A percentile compares a stretch with the other conserved stretches of the same genome.
These are phyloP conservation scores for Heliophila coronopifolia DNA, from an alignment of 441 rosid species.

Conservation along the genomic window DNA sequence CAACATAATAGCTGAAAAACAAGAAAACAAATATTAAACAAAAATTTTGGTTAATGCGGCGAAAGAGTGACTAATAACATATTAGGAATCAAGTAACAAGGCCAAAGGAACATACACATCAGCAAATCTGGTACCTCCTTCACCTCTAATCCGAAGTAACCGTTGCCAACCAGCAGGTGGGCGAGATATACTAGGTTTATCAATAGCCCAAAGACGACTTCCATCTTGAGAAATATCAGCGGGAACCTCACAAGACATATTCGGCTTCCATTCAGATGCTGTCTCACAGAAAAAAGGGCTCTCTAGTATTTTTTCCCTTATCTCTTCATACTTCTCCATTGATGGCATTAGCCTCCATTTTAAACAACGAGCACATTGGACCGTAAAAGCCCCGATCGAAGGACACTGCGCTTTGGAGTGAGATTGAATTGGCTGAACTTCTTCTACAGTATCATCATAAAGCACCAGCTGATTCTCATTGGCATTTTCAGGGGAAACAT, in stretches of 20 bases:
- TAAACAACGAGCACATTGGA: slow-evolving; percentile 78
- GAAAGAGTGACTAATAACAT: no score
- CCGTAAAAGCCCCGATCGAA: slow-evolving; percentile 80
- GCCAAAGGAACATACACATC: slow-evolving; percentile 62
- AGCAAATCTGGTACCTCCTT: slow-evolving; percentile 83
- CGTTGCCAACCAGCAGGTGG: slow-evolving; percentile 94
- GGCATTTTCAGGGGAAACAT: slow-evolving; percentile 13
- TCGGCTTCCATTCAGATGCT: slow-evolving; percentile 78
- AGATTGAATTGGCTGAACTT: slow-evolving; percentile 21
- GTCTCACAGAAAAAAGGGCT: slow-evolving; percentile 62
- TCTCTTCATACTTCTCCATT: slow-evolving; percentile 78
- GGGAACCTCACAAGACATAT: slow-evolving; percentile 66
- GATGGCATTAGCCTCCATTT: slow-evolving; percentile 92
- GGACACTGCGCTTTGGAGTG: slow-evolving; percentile 39
- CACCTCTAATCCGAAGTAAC: slow-evolving; percentile 62
- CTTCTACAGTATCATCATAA: slow-evolving; percentile 42
- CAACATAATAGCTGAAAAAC: slow-evolving; percentile 63
- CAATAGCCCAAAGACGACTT: slow-evolving; percentile 89
- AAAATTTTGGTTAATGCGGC: no score
- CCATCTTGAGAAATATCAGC: slow-evolving; percentile 86
- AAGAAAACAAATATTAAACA: neutral
- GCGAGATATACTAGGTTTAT: slow-evolving; percentile 79
- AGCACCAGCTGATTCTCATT: slow-evolving; percentile 47
- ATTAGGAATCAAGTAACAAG: no score
- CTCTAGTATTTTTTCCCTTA: slow-evolving; percentile 69